Evolutionary conservation across 1,139 yeast species (phyloP).

Genomic region (Geotrichum phurueaensis): DNA sequence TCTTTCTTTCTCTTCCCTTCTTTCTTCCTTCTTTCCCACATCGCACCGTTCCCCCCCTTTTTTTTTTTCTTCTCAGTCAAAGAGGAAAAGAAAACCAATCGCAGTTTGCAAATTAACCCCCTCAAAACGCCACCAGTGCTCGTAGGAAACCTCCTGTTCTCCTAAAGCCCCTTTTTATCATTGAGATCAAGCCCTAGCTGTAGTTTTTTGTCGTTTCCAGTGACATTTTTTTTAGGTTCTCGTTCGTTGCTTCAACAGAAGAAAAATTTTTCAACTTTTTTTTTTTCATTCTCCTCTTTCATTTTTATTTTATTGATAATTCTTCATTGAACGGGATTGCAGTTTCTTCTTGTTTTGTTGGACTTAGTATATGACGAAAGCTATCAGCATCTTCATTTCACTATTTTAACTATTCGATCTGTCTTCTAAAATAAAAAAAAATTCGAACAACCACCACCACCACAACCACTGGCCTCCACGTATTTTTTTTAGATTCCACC

Average conservation of each 20-base stretch:
- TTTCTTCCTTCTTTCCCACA: not conserved
- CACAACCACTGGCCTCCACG: not conserved
- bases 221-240: not conserved
- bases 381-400: not conserved
- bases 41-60: not conserved
- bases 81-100: not conserved
- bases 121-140: not conserved
- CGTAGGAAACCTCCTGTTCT: not conserved
- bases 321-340: not conserved
- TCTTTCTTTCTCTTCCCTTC: not conserved
- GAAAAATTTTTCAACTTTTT: not conserved
- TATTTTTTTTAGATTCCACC: constrained; percentile 2
- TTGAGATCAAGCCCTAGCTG: not conserved
- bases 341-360: not conserved
- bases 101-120: not conserved
- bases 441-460: not conserved
- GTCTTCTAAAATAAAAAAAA: not conserved
- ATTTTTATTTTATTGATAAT: not conserved
- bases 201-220: not conserved
- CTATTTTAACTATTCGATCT: not conserved
- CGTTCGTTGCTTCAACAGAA: not conserved
- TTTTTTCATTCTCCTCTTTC: not conserved
- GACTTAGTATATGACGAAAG: not conserved
- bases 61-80: not conserved
- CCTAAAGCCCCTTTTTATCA: not conserved